Percentiles rank a stretch among this genome's conserved stretches.
phyloP scores from a whole-genome alignment of 495 filamentous ascomycete genomes.

The Barbatosphaeria neglecta region DNA sequence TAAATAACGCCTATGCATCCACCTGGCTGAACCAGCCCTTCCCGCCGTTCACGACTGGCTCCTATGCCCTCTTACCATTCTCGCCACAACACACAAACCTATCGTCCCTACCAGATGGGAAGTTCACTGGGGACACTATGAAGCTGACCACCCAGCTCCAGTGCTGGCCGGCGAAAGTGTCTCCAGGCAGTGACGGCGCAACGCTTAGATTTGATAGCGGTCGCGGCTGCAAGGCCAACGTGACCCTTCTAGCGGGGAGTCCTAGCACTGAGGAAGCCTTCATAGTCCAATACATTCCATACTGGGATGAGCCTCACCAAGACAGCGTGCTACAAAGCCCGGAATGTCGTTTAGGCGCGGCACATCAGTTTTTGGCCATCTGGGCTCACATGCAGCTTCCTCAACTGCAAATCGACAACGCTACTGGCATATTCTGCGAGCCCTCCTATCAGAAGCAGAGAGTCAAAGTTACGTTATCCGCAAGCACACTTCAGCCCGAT shows the following conservation, averaged over 20 bases:
- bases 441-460: slow-evolving; percentile 23
- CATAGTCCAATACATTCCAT: slow-evolving; percentile 16
- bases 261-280: background rate
- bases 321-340: slow-evolving; percentile 12
- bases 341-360: slow-evolving; percentile 8
- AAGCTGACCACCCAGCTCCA: slow-evolving; percentile 19
- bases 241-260: background rate
- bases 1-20: slow-evolving; percentile 22
- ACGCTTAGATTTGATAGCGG: slow-evolving; percentile 14
- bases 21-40: slow-evolving; percentile 24
- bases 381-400: slow-evolving; percentile 5
- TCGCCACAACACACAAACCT: background rate
- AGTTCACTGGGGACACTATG: slow-evolving; percentile 18
- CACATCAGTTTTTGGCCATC: slow-evolving; percentile 20
- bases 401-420: slow-evolving; percentile 1
- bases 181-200: background rate
- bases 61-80: slow-evolving; percentile 27
- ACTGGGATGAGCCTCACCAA: slow-evolving; percentile 6
- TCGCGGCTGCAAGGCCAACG: slow-evolving; percentile 11
- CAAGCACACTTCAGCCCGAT: background rate
- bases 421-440: slow-evolving; percentile 26
- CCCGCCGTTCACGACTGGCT: slow-evolving; percentile 25
- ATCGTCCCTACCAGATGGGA: slow-evolving; percentile 1
- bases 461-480: slow-evolving; percentile 17
- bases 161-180: slow-evolving; percentile 19